Evolutionary conservation across 306 rosid species (phyloP).

Genomic region (Senna tora): DNA sequence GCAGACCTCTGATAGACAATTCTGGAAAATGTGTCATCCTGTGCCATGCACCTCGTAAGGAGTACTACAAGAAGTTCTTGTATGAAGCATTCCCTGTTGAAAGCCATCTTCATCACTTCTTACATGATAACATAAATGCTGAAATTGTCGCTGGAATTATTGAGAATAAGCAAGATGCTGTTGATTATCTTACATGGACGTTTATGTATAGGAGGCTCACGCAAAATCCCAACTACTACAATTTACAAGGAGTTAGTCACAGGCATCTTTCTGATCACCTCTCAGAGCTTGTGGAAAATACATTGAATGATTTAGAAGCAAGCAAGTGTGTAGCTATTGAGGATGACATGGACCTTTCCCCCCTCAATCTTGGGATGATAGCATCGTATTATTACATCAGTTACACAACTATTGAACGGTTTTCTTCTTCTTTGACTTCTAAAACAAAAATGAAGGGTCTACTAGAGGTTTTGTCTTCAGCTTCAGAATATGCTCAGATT

Average conservation of each 20-base stretch:
- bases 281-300: slow-evolving; percentile 87
- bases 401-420: slow-evolving; percentile 88
- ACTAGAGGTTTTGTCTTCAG: slow-evolving; percentile 79
- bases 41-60: slow-evolving; percentile 94
- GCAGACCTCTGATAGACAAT: slow-evolving; percentile 84
- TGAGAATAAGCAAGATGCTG: slow-evolving; percentile 92
- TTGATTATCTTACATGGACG: slow-evolving; percentile 96
- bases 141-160: slow-evolving; percentile 83
- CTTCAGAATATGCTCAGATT: slow-evolving; percentile 84
- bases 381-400: slow-evolving; percentile 88
- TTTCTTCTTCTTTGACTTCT: slow-evolving; percentile 75
- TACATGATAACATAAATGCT: slow-evolving; percentile 87
- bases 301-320: slow-evolving; percentile 80
- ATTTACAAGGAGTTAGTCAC: slow-evolving; percentile 93
- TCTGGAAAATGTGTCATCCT: slow-evolving; percentile 95
- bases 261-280: slow-evolving; percentile 94
- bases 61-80: slow-evolving; percentile 87
- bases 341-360: slow-evolving; percentile 84
- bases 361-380: slow-evolving; percentile 88
- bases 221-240: slow-evolving; percentile 94
- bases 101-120: slow-evolving; percentile 87
- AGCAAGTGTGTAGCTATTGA: slow-evolving; percentile 78
- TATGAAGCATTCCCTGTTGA: slow-evolving; percentile 97
- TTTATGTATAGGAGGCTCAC: slow-evolving; percentile 92
- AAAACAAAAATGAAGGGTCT: slow-evolving; percentile 95